These are phyloP conservation scores for Saposhnikovia divaricata DNA, from an alignment of 129 eudicot genomes.

Conservation along the genomic window DNA sequence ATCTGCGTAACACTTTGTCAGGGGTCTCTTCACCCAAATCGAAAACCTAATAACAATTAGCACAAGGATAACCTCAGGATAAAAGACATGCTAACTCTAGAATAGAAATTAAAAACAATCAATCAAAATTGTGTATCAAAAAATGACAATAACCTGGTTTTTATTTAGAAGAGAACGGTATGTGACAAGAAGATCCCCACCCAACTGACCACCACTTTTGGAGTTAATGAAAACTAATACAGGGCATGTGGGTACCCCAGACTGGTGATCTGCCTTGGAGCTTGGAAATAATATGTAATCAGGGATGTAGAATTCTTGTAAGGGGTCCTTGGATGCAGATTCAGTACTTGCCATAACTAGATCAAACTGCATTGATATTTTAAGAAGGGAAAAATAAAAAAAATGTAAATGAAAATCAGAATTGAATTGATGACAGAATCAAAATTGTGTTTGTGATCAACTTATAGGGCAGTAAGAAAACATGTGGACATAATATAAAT, in stretches of 20 bases:
- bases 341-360: slow-evolving; percentile 29
- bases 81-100: neutral
- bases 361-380: slow-evolving; percentile 17
- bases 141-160: slow-evolving; percentile 51
- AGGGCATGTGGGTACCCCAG: slow-evolving; percentile 54
- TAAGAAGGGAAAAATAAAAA: neutral
- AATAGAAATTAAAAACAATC: neutral
- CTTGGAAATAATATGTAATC: slow-evolving; percentile 48
- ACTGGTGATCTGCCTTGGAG: slow-evolving; percentile 19
- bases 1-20: slow-evolving; percentile 44
- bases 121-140: neutral
- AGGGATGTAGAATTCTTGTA: slow-evolving; percentile 59
- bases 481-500: too few relatives aligned
- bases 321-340: slow-evolving; percentile 14
- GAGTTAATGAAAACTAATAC: slow-evolving; percentile 81
- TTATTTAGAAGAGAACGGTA: slow-evolving; percentile 59
- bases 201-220: slow-evolving; percentile 94
- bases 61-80: slow-evolving; percentile 6
- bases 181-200: slow-evolving; percentile 74
- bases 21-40: slow-evolving; percentile 74
- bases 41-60: slow-evolving; percentile 38
- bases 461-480: too few relatives aligned
- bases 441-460: too few relatives aligned
- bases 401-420: too few relatives aligned
- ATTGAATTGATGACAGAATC: too few relatives aligned